Conservation (phyloP, 2,329 filamentous ascomycete genomes). For the Pyricularia grisea region DNA sequence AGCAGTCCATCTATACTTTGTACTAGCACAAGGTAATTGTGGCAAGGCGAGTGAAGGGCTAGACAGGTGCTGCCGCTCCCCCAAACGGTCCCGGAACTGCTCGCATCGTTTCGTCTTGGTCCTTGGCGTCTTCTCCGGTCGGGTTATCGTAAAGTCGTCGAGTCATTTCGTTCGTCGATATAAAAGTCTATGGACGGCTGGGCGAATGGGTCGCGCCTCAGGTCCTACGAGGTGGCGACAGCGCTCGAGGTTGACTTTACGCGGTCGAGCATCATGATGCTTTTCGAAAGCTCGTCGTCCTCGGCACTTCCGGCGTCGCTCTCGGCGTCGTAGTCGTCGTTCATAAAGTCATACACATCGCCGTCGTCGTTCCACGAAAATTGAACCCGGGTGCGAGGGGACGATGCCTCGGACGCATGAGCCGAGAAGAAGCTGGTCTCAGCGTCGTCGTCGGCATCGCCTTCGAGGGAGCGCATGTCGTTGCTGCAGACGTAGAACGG, state of each 20-base stretch:
- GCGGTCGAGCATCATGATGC: neutral
- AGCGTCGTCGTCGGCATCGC: slow-evolving; percentile 7
- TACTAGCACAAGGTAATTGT: neutral
- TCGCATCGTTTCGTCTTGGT: neutral
- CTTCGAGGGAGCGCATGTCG: slow-evolving; percentile 6
- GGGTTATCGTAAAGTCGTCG: neutral
- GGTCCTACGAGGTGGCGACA: neutral
- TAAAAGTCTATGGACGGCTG: neutral
- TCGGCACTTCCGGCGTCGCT: slow-evolving; percentile 2
- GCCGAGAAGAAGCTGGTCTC: slow-evolving; percentile 3
- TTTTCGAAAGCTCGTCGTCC: slow-evolving; percentile 25
- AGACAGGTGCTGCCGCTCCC: neutral
- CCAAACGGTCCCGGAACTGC: neutral
- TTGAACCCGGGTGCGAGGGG: neutral
- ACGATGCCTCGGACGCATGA: neutral
- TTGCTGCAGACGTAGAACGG: slow-evolving; percentile 8
- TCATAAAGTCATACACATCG: slow-evolving; percentile 9
- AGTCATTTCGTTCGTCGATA: neutral
- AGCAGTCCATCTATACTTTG: slow-evolving; percentile 1
- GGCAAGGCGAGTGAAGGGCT: neutral
- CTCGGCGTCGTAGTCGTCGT: neutral
- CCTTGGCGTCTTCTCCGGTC: neutral
- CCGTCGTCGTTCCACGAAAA: neutral
- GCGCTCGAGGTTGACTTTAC: neutral
- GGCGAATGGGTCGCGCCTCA: neutral